Base-by-base conservation (phyloP, 1,284 basidiomycete genomes). In the Ustilago sp. region DNA sequence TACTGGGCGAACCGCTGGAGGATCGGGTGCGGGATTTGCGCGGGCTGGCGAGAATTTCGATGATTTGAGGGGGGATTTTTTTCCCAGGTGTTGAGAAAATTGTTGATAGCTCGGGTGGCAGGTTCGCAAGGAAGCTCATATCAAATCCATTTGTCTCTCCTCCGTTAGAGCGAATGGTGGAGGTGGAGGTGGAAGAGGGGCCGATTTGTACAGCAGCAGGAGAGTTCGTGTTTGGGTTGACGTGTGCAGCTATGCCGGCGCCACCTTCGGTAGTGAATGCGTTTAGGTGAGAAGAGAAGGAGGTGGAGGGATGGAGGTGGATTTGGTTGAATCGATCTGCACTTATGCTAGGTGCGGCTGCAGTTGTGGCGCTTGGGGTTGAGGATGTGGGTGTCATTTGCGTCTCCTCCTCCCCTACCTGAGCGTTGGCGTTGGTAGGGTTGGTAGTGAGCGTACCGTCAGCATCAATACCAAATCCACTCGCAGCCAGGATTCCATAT, bases 401-500 rank as follows among this genome's bases (percentile, higher is more conserved):
- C n/a, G n/a, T 56, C 5, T 12, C 34, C 36, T 28, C 36, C 17
- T 17, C 38, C 9, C 7, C 54, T 28, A 28, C 23, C 23, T 28
- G 23, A 28, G 41, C 31, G 11, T 3, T 17, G 15, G 28, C 41
- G 35, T 41, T 9, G 34, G 50, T 8, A 39, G 54, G 2, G 3
- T 48, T 32, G 31, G 50, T 39, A 38, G 63, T 75, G 1, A 76
- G 45, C 6, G 60, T 52, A 0, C 74, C 72, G 17, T 64, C 65
- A 1, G 59, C 65, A 19, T 73, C 61, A 41, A 80, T 65, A 11
- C 81, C 82, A 36, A 85, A 68, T 23, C 82, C 82, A 36, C 71
- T 79, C 8, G 81, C 80, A 3, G 79, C 77, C 1, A 85, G 60
- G 7, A 85, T 72, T 13, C 82, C 83, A 59, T 85, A 85, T 13